These are phyloP conservation scores for Cercospora nicotianae DNA, from an alignment of 2,329 filamentous ascomycete genomes.

Conservation along the genomic window DNA sequence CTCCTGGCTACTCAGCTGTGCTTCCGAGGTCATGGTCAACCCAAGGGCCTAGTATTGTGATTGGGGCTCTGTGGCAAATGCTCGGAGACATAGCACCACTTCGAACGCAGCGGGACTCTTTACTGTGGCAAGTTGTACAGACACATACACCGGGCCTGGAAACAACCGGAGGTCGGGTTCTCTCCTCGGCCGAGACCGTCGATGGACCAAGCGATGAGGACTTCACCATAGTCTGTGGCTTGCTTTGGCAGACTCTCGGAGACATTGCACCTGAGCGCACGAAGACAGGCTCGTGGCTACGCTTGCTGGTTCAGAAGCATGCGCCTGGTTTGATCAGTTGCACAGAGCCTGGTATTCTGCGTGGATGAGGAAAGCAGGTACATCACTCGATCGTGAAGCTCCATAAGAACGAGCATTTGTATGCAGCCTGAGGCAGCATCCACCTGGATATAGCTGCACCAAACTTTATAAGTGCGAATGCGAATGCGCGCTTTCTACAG, in stretches of 20 bases:
- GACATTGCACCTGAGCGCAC: not conserved
- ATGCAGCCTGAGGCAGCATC: not conserved
- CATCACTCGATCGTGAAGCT: not conserved
- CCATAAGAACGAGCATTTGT: not conserved
- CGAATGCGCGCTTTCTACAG: not conserved
- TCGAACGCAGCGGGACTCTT: not conserved
- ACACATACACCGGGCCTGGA: not conserved
- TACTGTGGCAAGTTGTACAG: not conserved
- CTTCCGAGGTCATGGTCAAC: too few relatives aligned
- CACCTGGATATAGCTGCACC: not conserved
- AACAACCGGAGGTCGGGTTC: not conserved
- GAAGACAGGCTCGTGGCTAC: not conserved
- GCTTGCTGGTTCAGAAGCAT: not conserved
- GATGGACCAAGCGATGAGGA: not conserved
- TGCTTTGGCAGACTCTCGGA: not conserved
- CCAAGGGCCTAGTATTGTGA: too few relatives aligned
- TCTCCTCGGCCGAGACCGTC: not conserved
- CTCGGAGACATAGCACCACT: not conserved
- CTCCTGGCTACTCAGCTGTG: not conserved
- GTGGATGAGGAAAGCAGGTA: not conserved
- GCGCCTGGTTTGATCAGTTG: not conserved
- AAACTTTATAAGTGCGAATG: not conserved
- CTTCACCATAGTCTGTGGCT: not conserved
- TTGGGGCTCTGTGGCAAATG: not conserved
- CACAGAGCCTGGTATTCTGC: not conserved